Percentiles rank a stretch among this genome's conserved stretches.
phyloP scores from a whole-genome alignment of 179 eudicot genomes.

The Beta lomatogona region DNA sequence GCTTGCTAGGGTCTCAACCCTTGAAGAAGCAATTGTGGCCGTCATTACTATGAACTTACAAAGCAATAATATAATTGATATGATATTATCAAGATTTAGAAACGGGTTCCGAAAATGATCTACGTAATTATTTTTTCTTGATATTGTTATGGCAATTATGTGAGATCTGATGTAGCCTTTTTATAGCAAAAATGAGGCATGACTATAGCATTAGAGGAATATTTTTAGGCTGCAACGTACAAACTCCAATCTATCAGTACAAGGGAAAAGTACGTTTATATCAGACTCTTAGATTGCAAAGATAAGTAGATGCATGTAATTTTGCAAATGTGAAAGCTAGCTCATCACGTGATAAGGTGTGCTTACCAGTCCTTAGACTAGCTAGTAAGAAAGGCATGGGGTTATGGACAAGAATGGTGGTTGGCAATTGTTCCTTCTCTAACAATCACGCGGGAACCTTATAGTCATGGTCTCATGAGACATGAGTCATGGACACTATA shows the following conservation, averaged over 20 bases:
- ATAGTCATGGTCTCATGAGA: no score
- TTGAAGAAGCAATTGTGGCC: slow-evolving; percentile 30
- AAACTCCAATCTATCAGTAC: neutral
- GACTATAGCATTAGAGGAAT: neutral
- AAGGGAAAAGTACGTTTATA: neutral
- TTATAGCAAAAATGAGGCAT: slow-evolving; percentile 4
- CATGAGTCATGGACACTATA: no score
- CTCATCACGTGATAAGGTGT: slow-evolving; percentile 34
- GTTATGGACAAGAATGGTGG: neutral
- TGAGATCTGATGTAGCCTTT: slow-evolving; percentile 17
- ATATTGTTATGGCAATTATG: neutral
- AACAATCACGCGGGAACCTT: neutral
- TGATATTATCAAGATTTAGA: no score
- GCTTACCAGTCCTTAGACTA: neutral
- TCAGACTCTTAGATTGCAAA: neutral
- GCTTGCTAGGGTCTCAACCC: slow-evolving; percentile 73
- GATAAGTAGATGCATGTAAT: neutral
- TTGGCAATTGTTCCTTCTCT: neutral
- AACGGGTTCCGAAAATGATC: no score
- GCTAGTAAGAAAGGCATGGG: neutral
- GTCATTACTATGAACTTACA: slow-evolving; percentile 25
- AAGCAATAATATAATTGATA: neutral
- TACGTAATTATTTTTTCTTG: neutral
- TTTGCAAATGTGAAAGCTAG: slow-evolving; percentile 9
- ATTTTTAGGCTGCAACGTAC: neutral